Base-by-base conservation (phyloP, 1,284 basidiomycete genomes). In the Microbotryum violaceum region DNA sequence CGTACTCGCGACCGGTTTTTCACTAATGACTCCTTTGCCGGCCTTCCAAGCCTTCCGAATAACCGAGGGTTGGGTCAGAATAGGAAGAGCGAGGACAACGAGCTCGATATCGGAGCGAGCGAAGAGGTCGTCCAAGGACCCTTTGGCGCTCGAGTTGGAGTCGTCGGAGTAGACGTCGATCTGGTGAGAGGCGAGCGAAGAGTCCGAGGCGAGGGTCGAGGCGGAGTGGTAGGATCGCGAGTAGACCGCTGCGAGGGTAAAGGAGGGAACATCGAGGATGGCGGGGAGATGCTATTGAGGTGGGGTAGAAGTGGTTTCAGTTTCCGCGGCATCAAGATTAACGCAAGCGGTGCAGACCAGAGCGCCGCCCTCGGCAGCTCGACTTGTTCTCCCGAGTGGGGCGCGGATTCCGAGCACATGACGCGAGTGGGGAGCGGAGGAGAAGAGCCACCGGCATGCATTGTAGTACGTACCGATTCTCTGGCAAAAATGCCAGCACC, bases 21-120 rank as follows among this genome's bases (percentile, higher is more conserved):
- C 86, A 33, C 85, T 86, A 60, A 92, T 74, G 54, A 92, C 88
- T 70, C 91, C 87, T 76, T 92, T 92, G 25, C 89, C 88, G 0
- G 86, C 85, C 14, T 72, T 61, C 59, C 74, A 68, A 2, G 73
- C 73, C 69, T 81, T 81, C 61, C 83, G 74, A 62, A 92, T 78
- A 57, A 90, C 77, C 9, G 76, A 75, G 1, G 89, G 88, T 73
- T 90, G 88, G 14, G 79, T 71, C 0, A 82, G 82, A 73, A 92
- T 91, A 0, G 90, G 89, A 12, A 92, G 78, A 2, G 82, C 84
- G 54, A 91, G 77, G 71, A 90, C 82, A 50, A 91, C 86, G 21
- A 84, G 83, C 21, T 78, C 73, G 66, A 92, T 83, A 68, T 88
- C 86, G 2, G 79, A 59, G 66, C 87, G 78, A 0, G 79, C 77